Conservation (phyloP, 2,329 filamentous ascomycete genomes). For the Orbilia blumenaviensis region DNA sequence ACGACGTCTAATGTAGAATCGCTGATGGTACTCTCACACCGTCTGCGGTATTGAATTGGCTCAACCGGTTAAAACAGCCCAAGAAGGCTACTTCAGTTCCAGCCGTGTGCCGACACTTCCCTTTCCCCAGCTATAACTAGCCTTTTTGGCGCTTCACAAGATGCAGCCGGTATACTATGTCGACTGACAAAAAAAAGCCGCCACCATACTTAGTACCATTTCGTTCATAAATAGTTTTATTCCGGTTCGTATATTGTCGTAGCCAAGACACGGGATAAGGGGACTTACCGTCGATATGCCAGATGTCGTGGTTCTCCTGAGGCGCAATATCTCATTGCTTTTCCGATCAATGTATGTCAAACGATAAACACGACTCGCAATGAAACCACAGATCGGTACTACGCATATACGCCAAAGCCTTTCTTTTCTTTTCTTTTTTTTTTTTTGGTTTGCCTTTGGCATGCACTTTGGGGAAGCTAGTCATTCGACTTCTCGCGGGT, state of each 20-base stretch:
- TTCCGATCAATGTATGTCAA: neutral
- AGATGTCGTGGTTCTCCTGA: neutral
- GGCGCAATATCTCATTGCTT: neutral
- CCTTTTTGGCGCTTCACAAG: constrained; percentile 9
- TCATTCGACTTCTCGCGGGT: neutral
- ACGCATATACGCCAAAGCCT: neutral
- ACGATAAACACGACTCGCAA: neutral
- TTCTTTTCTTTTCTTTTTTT: neutral
- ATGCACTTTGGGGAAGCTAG: neutral
- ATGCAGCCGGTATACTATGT: neutral
- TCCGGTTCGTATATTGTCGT: neutral
- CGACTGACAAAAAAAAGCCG: neutral
- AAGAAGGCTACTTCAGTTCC: neutral
- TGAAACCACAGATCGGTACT: neutral
- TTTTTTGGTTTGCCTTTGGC: neutral
- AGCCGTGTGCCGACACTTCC: neutral
- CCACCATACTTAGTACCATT: neutral
- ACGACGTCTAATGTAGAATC: neutral
- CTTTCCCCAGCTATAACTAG: neutral
- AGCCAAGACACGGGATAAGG: constrained; percentile 25
- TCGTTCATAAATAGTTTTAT: neutral
- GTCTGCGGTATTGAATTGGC: neutral
- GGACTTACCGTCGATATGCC: neutral
- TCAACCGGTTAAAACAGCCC: constrained; percentile 7
- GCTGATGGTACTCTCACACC: neutral